Base-by-base conservation (phyloP, 176 grass and related monocot genomes). In the Otatea glauca region DNA sequence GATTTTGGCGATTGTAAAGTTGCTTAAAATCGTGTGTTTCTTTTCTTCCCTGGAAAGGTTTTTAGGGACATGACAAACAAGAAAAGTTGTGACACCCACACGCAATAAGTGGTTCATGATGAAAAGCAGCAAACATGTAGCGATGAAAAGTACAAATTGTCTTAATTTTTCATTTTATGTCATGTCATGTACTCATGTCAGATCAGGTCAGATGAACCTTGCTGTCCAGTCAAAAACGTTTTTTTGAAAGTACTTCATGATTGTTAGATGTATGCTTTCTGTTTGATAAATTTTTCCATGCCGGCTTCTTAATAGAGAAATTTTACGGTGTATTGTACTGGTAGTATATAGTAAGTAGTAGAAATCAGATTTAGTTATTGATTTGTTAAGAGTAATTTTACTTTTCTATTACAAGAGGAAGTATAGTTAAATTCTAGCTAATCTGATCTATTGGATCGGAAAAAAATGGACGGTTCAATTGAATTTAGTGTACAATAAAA, bases 81-180 rank as follows among this genome's bases (percentile, higher is more conserved):
- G 35, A 21, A 73, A 88, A 78, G 66, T 11, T 65, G 48, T 82
- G 72, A 41, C 72, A 82, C 38, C n/a, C 71, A 70, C 72, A 76
- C 56, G 45, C 83, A 77, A 81, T 71, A 81, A 89, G 43, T 76
- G 77, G 64, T 35, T 89, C 71, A 82, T 82, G 65, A 82, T 77
- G 70, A 53, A 72, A 76, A 71, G 72, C 45, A 78, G 20, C 45
- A 83, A 78, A 21, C 4, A 63, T 67, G 67, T 72, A 2, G 27
- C 43, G 69, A 60, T 42, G 34, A 53, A 83, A 90, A 61, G 79
- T 87, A 44, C 80, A 78, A 12, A 42, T 49, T 51, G 5, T 32
- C 29, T 24, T 27, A 7, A 25, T 18, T 86, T 65, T 71, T 6
- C 9, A 69, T 82, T 82, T 87, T 39, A 35, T 59, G 71, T 62